Evolutionary conservation across 257 asterid genomes (phyloP).

Genomic region (Striga asiatica): DNA sequence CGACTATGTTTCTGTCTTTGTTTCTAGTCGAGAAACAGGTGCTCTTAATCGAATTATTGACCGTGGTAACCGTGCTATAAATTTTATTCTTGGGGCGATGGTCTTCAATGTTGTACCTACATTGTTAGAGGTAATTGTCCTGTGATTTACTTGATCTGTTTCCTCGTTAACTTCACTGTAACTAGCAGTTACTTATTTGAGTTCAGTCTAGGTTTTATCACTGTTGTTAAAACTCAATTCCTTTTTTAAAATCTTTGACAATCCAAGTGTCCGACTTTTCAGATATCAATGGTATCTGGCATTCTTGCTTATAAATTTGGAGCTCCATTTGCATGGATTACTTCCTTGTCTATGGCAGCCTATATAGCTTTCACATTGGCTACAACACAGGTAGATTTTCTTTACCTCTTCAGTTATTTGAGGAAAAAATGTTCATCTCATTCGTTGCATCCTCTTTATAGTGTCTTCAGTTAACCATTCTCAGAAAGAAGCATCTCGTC

Average conservation of each 20-base stretch:
- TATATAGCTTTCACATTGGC: constrained; percentile 73
- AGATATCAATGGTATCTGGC: constrained; percentile 95
- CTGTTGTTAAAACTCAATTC: neutral
- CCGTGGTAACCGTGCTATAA: constrained; percentile 98
- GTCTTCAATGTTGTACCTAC: constrained; percentile 95
- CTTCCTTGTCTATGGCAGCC: constrained; percentile 77
- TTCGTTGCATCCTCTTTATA: neutral
- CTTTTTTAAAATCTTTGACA: constrained; percentile 16
- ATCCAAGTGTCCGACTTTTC: constrained; percentile 36
- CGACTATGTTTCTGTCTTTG: constrained; percentile 10
- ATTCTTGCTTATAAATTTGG: constrained; percentile 97
- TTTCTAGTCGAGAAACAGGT: constrained; percentile 93
- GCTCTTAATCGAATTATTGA: constrained; percentile 87
- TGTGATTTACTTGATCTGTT: neutral
- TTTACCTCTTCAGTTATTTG: neutral
- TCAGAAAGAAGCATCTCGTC: constrained; percentile 1
- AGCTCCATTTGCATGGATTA: constrained; percentile 96
- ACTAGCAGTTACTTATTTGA: neutral
- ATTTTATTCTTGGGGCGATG: constrained; percentile 89
- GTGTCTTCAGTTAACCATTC: neutral
- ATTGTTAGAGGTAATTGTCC: constrained; percentile 56
- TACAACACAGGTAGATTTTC: constrained; percentile 66
- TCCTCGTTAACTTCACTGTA: neutral
- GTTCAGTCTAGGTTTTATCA: constrained; percentile 1
- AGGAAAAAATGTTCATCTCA: neutral